Base-by-base conservation (phyloP, 352 stramenopile genomes). In the Pythium sukuiense region DNA sequence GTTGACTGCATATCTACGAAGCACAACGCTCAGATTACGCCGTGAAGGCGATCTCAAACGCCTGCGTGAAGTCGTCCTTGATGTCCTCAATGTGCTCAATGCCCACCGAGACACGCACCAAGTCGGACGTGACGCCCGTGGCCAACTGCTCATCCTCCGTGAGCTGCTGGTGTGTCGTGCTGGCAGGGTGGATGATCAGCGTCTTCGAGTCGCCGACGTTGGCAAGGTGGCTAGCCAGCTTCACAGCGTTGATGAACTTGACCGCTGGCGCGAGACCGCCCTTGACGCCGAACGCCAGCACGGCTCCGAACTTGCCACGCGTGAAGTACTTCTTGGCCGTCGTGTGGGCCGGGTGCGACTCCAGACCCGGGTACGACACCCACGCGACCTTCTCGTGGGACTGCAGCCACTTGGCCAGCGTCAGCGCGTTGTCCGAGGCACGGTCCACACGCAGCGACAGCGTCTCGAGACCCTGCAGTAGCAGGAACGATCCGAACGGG, bases 151-250 rank as follows among this genome's bases (percentile, higher is more conserved):
- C 54, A 6, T 60, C 54, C 29, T 46, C 32, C 33, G 33, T 50
- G 54, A 60, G 54, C 54, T 60, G 54, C 54, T 60, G 54, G 54
- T 60, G 54, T 18, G 54, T 60, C 54, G 54, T 60, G 54, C 54
- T 60, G 32, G 54, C 30, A 13, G 54, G 54, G 54, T 60, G 54
- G 35, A 60, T 41, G 29, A 60, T 39, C 12, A 60, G 54, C 54
- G 54, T 60, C 54, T 60, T 60, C 2, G 54, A 35, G 35, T 60
- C 54, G 35, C 54, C 54, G 54, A 60, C 54, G 33, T 60, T 60
- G 13, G 54, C 54, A 5, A 60, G 54, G 20, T 60, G 54, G n/a
- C 27, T 46, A 8, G 54, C 54, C 11, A 60, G 54, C 54, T 60
- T 60, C n/a, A 60, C 54, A 20, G 29, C n/a, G 33, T 60, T 60